Evolutionary conservation across 2,329 filamentous ascomycete species (phyloP).

Genomic region (Elsinoe australis): DNA sequence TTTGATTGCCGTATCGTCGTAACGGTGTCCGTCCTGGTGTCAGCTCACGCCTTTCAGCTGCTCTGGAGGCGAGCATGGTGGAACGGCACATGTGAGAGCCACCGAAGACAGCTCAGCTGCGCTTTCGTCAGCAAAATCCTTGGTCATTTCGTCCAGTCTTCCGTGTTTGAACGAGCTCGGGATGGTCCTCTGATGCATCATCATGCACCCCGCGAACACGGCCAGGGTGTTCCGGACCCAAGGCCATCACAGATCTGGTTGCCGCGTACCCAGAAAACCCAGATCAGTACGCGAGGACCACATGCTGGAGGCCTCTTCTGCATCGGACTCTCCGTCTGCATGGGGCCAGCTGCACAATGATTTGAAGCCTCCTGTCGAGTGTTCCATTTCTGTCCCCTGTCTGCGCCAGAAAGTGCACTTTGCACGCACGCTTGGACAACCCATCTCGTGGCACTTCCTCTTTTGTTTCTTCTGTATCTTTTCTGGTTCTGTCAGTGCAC

Average conservation of each 20-base stretch:
- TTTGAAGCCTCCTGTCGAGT: too few relatives aligned
- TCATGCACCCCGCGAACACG: background rate
- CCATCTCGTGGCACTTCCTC: constrained; percentile 11
- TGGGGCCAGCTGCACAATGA: too few relatives aligned
- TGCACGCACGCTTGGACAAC: background rate
- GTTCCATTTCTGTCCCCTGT: background rate
- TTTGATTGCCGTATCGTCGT: constrained; percentile 11
- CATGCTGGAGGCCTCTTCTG: too few relatives aligned
- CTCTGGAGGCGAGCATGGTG: too few relatives aligned
- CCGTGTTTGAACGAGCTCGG: background rate
- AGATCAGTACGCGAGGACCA: background rate
- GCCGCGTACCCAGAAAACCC: background rate
- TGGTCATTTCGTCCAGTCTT: background rate
- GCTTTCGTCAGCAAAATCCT: background rate
- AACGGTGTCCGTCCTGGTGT: background rate
- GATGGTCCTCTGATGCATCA: background rate
- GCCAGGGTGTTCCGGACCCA: constrained; percentile 9
- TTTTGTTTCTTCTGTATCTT: background rate
- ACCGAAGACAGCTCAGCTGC: too few relatives aligned
- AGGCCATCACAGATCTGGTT: background rate
- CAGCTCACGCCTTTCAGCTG: too few relatives aligned
- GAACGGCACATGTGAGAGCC: too few relatives aligned
- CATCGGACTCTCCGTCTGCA: too few relatives aligned
- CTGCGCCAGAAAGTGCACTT: background rate
- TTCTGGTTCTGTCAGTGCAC: constrained; percentile 11